These are phyloP conservation scores for Metschnikowia arizonensis DNA, from an alignment of 805 yeast species.

Conservation along the genomic window DNA sequence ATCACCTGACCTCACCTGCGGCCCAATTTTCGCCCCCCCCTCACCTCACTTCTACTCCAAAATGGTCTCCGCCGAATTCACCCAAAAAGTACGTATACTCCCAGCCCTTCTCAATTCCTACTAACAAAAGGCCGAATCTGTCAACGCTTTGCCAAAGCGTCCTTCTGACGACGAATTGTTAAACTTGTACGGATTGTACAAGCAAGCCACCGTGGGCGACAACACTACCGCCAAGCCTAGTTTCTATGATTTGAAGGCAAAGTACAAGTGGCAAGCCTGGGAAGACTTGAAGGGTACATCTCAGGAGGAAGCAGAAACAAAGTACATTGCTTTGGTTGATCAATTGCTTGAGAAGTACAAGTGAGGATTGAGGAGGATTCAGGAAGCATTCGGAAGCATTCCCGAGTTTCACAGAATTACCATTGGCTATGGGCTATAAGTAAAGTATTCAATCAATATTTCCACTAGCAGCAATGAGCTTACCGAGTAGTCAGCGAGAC, in stretches of 20 bases:
- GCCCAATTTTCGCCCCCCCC: not conserved
- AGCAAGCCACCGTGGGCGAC: constrained; percentile 97
- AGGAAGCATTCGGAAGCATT: too few species aligned
- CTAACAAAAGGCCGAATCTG: constrained; percentile 67
- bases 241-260: constrained; percentile 86
- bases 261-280: constrained; percentile 99
- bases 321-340: constrained; percentile 67
- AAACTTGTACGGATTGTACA: constrained; percentile 84
- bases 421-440: too few species aligned
- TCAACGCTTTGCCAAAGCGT: constrained; percentile 65
- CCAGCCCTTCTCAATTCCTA: not conserved
- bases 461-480: too few species aligned
- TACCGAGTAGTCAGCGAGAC: too few species aligned
- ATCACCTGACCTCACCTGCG: not conserved
- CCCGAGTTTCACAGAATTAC: too few species aligned
- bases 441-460: too few species aligned
- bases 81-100: constrained; percentile 24
- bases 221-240: constrained; percentile 86
- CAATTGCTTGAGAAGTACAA: constrained; percentile 50
- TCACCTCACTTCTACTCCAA: not conserved
- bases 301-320: constrained; percentile 85
- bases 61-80: constrained; percentile 29
- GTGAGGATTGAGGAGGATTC: too few species aligned
- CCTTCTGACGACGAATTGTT: constrained; percentile 87
- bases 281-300: constrained; percentile 77